Conservation (phyloP, 2,329 filamentous ascomycete species). For the Penicillium corylophilum region DNA sequence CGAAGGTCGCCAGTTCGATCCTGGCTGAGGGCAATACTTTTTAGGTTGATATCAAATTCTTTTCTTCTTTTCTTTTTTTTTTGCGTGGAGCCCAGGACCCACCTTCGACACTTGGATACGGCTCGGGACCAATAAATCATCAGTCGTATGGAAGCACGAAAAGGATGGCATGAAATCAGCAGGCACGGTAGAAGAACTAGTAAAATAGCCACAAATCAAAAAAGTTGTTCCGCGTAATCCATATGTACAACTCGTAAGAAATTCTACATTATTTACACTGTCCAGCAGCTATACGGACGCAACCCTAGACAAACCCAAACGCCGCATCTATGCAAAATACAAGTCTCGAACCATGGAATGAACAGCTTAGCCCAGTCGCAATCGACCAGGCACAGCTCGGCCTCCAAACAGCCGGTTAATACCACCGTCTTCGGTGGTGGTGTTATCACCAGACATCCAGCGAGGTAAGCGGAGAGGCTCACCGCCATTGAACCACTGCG, state of each 20-base stretch:
- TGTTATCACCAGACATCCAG: slow-evolving; percentile 70
- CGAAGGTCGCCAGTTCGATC: slow-evolving; percentile 28
- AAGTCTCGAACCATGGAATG: slow-evolving; percentile 2
- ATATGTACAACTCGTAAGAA: slow-evolving; percentile 19
- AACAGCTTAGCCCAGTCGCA: slow-evolving; percentile 35
- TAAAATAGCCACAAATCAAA: too few species aligned
- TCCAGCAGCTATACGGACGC: slow-evolving; percentile 17
- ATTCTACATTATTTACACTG: slow-evolving; percentile 20
- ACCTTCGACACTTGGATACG: neutral
- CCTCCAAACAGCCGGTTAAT: slow-evolving; percentile 43
- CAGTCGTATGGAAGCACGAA: neutral
- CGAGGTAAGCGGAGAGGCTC: slow-evolving; percentile 72
- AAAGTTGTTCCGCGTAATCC: too few species aligned
- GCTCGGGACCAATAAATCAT: neutral
- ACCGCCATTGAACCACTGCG: slow-evolving; percentile 74
- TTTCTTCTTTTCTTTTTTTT: neutral
- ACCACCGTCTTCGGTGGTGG: slow-evolving; percentile 28
- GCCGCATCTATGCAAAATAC: slow-evolving; percentile 14
- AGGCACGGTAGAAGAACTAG: too few species aligned
- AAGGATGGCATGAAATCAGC: neutral
- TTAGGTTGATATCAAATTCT: too few species aligned
- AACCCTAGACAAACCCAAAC: slow-evolving; percentile 5
- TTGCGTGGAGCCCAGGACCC: neutral
- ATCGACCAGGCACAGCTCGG: slow-evolving; percentile 39
- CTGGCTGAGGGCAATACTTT: slow-evolving; percentile 25